Evolutionary conservation across 2,329 filamentous ascomycete genomes (phyloP).

Genomic region (Fusarium temperatum): DNA sequence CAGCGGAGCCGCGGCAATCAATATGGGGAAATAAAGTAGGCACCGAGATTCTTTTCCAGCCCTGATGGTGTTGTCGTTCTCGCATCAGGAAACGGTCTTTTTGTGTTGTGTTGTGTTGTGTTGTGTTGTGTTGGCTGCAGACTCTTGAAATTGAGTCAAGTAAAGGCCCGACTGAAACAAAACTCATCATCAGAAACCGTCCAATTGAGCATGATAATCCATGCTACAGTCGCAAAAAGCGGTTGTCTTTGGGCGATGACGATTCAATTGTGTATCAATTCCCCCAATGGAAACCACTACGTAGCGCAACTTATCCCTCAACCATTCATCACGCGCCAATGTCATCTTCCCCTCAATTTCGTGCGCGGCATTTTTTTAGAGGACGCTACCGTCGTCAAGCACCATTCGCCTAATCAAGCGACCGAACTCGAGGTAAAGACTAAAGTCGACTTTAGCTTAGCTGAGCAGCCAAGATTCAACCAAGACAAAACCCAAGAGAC

Average conservation of each 20-base stretch:
- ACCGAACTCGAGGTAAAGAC: not conserved
- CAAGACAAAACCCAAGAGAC: not conserved
- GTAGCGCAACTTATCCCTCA: not conserved
- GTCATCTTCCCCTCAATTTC: constrained; percentile 24
- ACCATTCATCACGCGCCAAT: constrained; percentile 23
- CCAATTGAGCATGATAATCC: not conserved
- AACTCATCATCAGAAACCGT: not conserved
- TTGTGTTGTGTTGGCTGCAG: not conserved
- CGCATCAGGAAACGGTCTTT: not conserved
- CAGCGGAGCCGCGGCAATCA: constrained; percentile 19
- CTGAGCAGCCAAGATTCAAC: not conserved
- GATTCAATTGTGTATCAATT: not conserved
- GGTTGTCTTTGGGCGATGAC: constrained; percentile 6
- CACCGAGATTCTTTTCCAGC: constrained; percentile 11
- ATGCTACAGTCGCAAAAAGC: not conserved
- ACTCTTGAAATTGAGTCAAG: not conserved
- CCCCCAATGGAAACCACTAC: not conserved
- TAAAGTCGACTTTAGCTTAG: not conserved
- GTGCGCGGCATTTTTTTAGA: constrained; percentile 21
- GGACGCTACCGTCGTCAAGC: not conserved
- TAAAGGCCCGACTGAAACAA: constrained; percentile 22
- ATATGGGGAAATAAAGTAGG: constrained; percentile 23
- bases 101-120: not conserved
- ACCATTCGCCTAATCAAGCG: constrained; percentile 21
- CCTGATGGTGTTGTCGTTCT: constrained; percentile 2